Conservation (phyloP, 441 rosid species). For the Bruguiera hainesii region DNA sequence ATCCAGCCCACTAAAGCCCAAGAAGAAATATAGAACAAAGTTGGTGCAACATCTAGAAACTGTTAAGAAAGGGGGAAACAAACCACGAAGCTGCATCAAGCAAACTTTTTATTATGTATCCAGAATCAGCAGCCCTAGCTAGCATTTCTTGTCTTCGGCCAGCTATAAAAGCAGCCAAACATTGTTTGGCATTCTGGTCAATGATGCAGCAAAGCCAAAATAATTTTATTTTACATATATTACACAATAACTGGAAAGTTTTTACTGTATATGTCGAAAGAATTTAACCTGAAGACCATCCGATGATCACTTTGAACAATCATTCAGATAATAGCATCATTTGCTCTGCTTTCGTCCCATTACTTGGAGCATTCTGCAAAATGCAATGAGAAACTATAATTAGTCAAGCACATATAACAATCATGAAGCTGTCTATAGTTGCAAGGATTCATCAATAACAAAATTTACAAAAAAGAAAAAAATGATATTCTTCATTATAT, state of each 20-base stretch:
- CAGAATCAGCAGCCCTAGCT: constrained; percentile 77
- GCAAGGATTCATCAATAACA: too few species aligned
- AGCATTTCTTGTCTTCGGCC: constrained; percentile 72
- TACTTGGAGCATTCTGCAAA: constrained; percentile 75
- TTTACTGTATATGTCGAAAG: neutral
- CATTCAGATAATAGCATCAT: constrained; percentile 65
- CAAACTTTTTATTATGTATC: constrained; percentile 76
- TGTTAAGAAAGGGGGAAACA: constrained; percentile 1
- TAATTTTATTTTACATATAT: constrained; percentile 22
- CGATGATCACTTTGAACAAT: constrained; percentile 83
- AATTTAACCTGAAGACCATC: constrained; percentile 86
- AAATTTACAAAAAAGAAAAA: too few species aligned
- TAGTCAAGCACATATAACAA: constrained; percentile 39
- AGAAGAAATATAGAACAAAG: too few species aligned
- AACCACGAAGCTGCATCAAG: constrained; percentile 95
- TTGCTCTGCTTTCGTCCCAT: constrained; percentile 58
- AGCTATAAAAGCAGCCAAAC: constrained; percentile 79
- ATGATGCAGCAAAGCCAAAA: constrained; percentile 28
- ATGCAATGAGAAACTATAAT: constrained; percentile 40
- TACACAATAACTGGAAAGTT: constrained; percentile 8
- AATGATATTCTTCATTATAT: too few species aligned
- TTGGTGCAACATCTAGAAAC: neutral
- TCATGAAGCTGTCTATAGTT: neutral
- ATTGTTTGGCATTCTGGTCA: constrained; percentile 87
- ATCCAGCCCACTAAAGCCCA: too few species aligned